Evolutionary conservation across 2,329 filamentous ascomycete genomes (phyloP), one percentile per base, ranked within the genome.

Genomic region (Pseudocercospora crystallina): DNA sequence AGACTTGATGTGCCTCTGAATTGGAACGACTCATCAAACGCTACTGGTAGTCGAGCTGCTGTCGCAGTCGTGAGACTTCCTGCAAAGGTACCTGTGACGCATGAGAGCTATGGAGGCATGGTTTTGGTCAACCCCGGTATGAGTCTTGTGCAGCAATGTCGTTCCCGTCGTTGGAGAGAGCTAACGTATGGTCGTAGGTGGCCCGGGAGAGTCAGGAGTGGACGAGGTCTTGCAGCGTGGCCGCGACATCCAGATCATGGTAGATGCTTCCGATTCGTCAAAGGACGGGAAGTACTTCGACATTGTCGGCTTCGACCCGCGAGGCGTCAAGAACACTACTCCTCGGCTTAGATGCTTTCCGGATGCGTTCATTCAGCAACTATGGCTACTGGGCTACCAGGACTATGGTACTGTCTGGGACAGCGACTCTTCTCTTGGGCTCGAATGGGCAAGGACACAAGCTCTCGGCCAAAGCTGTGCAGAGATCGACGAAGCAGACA

Each of bases 1-100:
- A 68, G 73, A 5, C 63, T 81, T 3, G 65, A 73, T 39, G 69
- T 80, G 0, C 78, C 77, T 0, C 71, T 80, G 61, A 74, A 72
- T 49, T 77, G 73, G 63, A 68, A 73, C 30, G 62, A 64, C 4
- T 59, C 62, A 0, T 66, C 72, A 33, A 58, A 65, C 14, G 31
- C 13, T 3, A 13, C 10, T 9, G 20, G 20, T 26, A 7, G 20
- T 7, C 36, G 36, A 12, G 36, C 14, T 32, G 36, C 36, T n/a
- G 56, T 80, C 20, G 76, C 76, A 3, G 62, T 80, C 8, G 68
- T 73, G n/a, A 73, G 72, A 26, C 65, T 73, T 7, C 74, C 78
- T 0, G 76, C 76, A 4, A 71, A 60, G 12, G 65, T 74, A 1
- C 54, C 64, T 0, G 61, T 70, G 10, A 67, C 70, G 1, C 72